Conservation (phyloP, 2,329 filamentous ascomycete genomes). For the Fonsecaea pugnacius region DNA sequence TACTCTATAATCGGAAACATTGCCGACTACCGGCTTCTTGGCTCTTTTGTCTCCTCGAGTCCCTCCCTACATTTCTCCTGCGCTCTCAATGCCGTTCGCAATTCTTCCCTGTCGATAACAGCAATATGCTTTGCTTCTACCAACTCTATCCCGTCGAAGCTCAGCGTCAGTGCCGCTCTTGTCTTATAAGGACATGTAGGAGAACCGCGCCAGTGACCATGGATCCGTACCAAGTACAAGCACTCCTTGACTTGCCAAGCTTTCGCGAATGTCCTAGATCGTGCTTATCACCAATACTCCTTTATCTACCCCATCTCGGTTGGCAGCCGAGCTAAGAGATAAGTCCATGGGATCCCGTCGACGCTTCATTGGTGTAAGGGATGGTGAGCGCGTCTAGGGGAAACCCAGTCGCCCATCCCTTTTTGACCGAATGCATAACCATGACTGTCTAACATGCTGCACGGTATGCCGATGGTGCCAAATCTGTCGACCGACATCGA, state of each 20-base stretch:
- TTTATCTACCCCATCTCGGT: conserved; percentile 4
- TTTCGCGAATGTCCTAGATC: conserved; percentile 6
- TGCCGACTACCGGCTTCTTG: neutral
- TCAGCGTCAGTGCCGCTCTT: neutral
- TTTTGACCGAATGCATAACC: neutral
- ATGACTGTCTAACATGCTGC: neutral
- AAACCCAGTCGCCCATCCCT: neutral
- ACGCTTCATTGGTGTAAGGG: neutral
- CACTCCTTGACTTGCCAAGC: neutral
- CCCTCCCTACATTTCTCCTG: neutral
- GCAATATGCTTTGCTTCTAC: neutral
- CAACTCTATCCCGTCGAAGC: neutral
- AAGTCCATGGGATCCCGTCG: neutral
- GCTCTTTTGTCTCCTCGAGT: neutral
- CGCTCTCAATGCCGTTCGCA: neutral
- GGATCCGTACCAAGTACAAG: neutral
- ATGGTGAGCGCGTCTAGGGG: neutral
- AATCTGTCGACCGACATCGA: neutral
- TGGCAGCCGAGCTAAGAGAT: neutral
- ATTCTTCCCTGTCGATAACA: neutral
- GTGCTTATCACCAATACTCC: conserved; percentile 8
- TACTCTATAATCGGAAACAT: no score
- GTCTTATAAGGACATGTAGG: neutral
- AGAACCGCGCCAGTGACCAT: neutral
- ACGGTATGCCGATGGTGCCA: neutral